Evolutionary conservation across 495 filamentous ascomycete species (phyloP), one percentile per base, ranked within the genome.

Genomic region (Penicillium ochrochloron): DNA sequence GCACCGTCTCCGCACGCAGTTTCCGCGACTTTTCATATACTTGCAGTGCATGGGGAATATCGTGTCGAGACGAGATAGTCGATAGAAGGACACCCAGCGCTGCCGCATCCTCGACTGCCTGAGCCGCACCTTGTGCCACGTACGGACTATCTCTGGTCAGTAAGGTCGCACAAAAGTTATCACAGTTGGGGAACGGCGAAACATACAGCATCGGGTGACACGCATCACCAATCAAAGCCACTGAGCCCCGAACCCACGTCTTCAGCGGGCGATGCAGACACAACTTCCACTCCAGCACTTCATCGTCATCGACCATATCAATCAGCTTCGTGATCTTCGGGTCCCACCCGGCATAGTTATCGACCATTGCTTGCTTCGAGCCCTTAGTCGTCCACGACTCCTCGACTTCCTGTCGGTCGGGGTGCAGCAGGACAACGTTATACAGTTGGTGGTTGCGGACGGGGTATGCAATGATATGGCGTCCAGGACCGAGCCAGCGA

Each of bases 221-320:
- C 7, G 89, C 84, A 69, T 91, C 89, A 25, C 89, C 89, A 23
- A 91, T 79, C 46, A 92, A 70, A 9, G 84, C 87, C 55, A 90
- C 86, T 39, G 78, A 82, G 2, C 80, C 84, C 15, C 78, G 76
- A 11, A 81, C 79, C 88, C 87, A 90, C 15, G 74, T 82, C 33
- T 81, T 76, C n/a, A 90, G 70, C 1, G 82, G 82, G 2, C 74
- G 72, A 37, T 86, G 78, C 53, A 89, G 82, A 73, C 85, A 87
- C 14, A 90, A 75, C 55, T 87, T 85, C 88, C 87, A 90, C 67
- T 90, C 89, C 61, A 86, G 75, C 5, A 90, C 83, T 21, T 81
- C 80, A 42, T 84, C 76, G 41, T 85, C 86, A 19, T 72, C 62
- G 3, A 78, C 75, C 25, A 76, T 50, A 25, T 73, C 70, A 51